Evolutionary conservation across 306 rosid species (phyloP).

Genomic region (Corylus heterophylla): DNA sequence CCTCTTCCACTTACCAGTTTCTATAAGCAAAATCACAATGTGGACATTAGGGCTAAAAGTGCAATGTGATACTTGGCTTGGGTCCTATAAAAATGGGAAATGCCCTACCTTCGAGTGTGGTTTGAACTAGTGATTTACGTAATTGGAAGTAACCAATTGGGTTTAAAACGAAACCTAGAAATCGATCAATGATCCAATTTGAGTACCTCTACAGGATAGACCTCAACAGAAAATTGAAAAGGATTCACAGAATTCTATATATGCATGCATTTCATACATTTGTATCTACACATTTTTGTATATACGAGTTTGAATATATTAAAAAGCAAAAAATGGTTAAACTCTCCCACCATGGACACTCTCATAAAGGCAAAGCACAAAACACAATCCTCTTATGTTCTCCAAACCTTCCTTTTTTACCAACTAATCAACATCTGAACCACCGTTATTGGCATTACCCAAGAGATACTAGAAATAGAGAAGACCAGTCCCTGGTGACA

Average conservation of each 20-base stretch:
- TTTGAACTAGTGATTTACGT: no score
- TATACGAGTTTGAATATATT: not conserved
- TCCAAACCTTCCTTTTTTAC: not conserved
- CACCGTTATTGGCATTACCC: not conserved
- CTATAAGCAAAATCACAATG: not conserved
- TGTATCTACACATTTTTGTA: not conserved
- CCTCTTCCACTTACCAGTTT: no score
- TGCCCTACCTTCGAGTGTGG: no score
- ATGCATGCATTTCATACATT: not conserved
- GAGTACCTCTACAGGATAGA: no score
- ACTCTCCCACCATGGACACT: not conserved
- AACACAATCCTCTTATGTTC: no score
- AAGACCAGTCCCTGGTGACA: not conserved
- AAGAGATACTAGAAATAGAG: not conserved
- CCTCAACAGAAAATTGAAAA: no score
- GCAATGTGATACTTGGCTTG: not conserved
- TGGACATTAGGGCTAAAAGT: not conserved
- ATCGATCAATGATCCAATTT: no score
- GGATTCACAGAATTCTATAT: not conserved
- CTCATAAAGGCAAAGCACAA: not conserved
- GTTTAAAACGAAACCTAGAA: no score
- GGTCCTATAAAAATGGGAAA: not conserved
- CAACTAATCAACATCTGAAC: not conserved
- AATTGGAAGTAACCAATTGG: no score
- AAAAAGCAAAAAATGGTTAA: not conserved